Conservation (phyloP, 345 rosid species). For the Murraya paniculata region DNA sequence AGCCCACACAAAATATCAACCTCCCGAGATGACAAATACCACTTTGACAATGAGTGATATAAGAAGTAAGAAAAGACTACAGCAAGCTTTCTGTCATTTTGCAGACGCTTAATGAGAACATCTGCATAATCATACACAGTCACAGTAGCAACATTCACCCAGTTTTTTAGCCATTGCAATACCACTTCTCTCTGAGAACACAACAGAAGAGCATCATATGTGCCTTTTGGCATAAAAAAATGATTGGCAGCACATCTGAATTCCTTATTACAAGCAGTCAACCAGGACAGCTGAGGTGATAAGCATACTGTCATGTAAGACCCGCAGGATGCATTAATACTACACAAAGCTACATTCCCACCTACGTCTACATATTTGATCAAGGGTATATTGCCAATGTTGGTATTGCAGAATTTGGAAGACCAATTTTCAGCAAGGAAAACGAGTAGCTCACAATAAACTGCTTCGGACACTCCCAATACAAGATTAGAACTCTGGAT, state of each 20-base stretch:
- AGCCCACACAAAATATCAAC: conserved; percentile 27
- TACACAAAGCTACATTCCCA: conserved; percentile 36
- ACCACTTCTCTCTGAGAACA: conserved; percentile 19
- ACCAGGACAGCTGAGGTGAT: conserved; percentile 30
- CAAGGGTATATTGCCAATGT: conserved; percentile 40
- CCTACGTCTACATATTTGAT: conserved; percentile 40
- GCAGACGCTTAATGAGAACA: conserved; percentile 18
- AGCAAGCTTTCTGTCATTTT: conserved; percentile 31
- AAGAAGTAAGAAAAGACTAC: conserved; percentile 56
- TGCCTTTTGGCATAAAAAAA: conserved; percentile 47
- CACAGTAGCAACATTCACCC: conserved; percentile 2
- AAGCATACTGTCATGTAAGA: conserved; percentile 21
- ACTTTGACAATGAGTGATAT: conserved; percentile 29
- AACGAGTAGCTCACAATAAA: conserved; percentile 48
- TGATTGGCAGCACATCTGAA: conserved; percentile 31
- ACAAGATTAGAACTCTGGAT: conserved; percentile 55
- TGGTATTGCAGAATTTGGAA: conserved; percentile 28
- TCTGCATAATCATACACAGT: conserved; percentile 33
- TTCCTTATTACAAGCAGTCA: conserved; percentile 52
- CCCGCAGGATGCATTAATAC: conserved; percentile 21
- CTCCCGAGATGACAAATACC: conserved; percentile 20
- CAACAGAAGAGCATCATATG: conserved; percentile 28
- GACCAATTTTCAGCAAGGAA: conserved; percentile 58
- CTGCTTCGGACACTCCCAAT: conserved; percentile 40
- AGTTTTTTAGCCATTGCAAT: conserved; percentile 41